These are phyloP conservation scores for Ustilago hordei DNA, from an alignment of 1,284 basidiomycete species.

Conservation along the genomic window DNA sequence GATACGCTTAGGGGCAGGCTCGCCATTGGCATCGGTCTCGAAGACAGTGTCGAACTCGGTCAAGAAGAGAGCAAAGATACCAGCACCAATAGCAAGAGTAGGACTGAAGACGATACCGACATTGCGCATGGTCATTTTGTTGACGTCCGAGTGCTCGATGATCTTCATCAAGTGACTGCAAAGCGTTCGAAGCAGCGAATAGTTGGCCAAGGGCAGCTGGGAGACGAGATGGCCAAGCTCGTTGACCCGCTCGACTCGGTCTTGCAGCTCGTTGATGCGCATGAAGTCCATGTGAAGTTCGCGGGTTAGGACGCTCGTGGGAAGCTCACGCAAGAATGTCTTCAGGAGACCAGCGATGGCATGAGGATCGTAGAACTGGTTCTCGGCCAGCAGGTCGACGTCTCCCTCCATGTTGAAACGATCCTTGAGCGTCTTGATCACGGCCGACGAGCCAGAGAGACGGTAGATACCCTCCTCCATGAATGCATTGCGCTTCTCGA, in stretches of 20 bases:
- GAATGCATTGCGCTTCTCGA: constrained; percentile 83
- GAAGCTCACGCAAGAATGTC: constrained; percentile 64
- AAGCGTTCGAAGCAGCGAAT: constrained; percentile 89
- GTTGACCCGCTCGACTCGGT: constrained; percentile 85
- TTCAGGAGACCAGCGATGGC: constrained; percentile 66
- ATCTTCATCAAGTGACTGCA: constrained; percentile 96
- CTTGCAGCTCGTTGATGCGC: constrained; percentile 77
- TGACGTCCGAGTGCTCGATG: constrained; percentile 86
- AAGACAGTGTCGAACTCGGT: constrained; percentile 65
- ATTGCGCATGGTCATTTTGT: constrained; percentile 99
- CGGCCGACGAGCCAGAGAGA: constrained; percentile 75
- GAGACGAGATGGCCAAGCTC: constrained; percentile 89
- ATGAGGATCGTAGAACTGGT: constrained; percentile 62
- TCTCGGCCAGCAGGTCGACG: constrained; percentile 62
- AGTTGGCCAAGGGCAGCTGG: constrained; percentile 89
- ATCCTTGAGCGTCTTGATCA: constrained; percentile 92
- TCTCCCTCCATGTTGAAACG: constrained; percentile 80
- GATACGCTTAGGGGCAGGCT: constrained; percentile 48
- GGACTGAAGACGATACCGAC: constrained; percentile 87
- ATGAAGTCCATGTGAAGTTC: constrained; percentile 65
- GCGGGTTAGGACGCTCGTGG: constrained; percentile 62
- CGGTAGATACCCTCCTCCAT: constrained; percentile 98
- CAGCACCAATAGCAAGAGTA: constrained; percentile 64
- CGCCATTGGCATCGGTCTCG: constrained; percentile 59
- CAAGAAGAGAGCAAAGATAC: constrained; percentile 63